Conservation (phyloP, 495 filamentous ascomycete species). For the Hypoxylon rickii region DNA sequence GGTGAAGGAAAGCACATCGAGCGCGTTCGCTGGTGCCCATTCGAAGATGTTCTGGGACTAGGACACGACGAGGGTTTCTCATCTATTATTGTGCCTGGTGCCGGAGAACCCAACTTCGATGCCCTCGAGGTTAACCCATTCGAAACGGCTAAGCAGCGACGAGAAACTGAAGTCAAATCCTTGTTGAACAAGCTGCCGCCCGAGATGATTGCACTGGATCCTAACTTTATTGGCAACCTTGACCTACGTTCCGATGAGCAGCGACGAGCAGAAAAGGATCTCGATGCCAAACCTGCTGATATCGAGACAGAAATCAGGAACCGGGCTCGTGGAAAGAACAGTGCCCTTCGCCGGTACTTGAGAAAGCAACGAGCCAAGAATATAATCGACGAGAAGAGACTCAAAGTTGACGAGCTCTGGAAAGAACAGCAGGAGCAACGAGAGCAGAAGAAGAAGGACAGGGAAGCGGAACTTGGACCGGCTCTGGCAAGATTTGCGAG, state of each 20-base stretch:
- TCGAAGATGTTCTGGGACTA: conserved; percentile 88
- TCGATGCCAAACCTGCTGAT: conserved; percentile 74
- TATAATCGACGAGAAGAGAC: conserved; percentile 78
- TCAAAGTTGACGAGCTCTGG: conserved; percentile 60
- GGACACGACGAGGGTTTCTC: conserved; percentile 85
- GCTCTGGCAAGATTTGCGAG: conserved; percentile 52
- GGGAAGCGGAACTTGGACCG: conserved; percentile 50
- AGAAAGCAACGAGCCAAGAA: conserved; percentile 89
- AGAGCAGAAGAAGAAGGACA: conserved; percentile 47
- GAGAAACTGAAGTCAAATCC: conserved; percentile 86
- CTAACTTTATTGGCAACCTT: conserved; percentile 84
- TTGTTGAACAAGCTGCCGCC: conserved; percentile 93
- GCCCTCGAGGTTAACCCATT: conserved; percentile 94
- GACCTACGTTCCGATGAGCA: conserved; percentile 77
- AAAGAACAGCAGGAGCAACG: conserved; percentile 49
- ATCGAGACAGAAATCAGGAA: conserved; percentile 70
- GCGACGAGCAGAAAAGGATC: conserved; percentile 71
- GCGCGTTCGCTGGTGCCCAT: conserved; percentile 87
- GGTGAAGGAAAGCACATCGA: conserved; percentile 83
- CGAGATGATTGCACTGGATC: conserved; percentile 95
- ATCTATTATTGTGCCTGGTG: conserved; percentile 86
- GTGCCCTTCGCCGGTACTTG: conserved; percentile 79
- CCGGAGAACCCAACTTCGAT: conserved; percentile 96
- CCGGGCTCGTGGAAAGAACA: conserved; percentile 88
- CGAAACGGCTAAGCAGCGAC: conserved; percentile 89